Conservation (phyloP, 176 grass and related monocot species). For the Eremochloa ophiuroides region DNA sequence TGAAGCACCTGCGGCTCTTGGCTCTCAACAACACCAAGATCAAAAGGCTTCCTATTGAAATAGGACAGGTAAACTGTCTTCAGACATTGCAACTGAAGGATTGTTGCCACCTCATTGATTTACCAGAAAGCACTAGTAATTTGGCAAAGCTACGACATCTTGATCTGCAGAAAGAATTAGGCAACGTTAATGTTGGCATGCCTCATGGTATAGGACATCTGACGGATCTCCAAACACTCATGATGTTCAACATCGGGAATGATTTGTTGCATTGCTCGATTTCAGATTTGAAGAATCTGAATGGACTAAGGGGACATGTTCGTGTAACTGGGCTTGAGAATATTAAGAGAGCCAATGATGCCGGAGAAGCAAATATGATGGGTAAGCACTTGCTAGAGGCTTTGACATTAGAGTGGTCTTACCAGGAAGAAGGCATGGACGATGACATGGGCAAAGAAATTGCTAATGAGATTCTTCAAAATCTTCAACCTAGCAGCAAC, state of each 20-base stretch:
- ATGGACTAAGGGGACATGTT: constrained; percentile 3
- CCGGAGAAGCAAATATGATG: background rate
- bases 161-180: background rate
- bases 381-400: background rate
- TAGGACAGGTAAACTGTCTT: background rate
- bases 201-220: background rate
- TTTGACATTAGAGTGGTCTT: constrained; percentile 4
- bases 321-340: background rate
- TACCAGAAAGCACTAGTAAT: background rate
- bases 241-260: background rate
- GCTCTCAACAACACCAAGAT: constrained; percentile 13
- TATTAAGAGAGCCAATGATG: background rate
- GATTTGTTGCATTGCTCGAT: background rate
- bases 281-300: background rate
- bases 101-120: background rate
- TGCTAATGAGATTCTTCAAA: background rate
- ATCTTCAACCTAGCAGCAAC: background rate
- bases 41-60: background rate
- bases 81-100: constrained; percentile 10
- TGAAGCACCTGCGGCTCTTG: background rate
- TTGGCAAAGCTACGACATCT: constrained; percentile 4
- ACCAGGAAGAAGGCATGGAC: background rate
- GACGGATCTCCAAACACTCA: constrained; percentile 7
- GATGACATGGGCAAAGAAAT: background rate
- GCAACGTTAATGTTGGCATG: background rate